Evolutionary conservation across 257 asterid genomes (phyloP).

Genomic region (Solanum pimpinellifolium): DNA sequence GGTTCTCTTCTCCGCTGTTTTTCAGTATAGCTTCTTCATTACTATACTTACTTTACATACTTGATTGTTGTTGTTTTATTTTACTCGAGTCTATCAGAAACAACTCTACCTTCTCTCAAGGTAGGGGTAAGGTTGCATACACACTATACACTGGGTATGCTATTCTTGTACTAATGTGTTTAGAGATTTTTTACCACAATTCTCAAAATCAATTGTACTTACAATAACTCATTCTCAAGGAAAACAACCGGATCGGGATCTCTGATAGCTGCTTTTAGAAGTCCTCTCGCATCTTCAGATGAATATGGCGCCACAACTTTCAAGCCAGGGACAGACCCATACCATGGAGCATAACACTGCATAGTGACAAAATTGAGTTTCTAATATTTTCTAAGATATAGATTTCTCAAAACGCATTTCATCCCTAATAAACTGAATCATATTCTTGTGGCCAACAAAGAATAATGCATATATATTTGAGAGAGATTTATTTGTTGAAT

Average conservation of each 20-base stretch:
- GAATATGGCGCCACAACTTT: constrained; percentile 36
- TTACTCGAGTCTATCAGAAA: not conserved
- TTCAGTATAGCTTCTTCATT: not conserved
- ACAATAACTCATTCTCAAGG: constrained; percentile 42
- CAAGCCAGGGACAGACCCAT: constrained; percentile 30
- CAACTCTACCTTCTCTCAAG: not conserved
- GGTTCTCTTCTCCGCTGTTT: not conserved
- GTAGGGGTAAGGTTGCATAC: not conserved
- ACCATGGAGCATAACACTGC: constrained; percentile 47
- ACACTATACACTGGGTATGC: not conserved
- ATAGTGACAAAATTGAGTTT: not conserved
- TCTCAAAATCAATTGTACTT: not conserved
- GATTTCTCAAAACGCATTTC: not conserved
- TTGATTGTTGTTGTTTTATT: not conserved
- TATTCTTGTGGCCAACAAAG: not conserved
- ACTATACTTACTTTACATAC: not conserved
- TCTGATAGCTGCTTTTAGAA: constrained; percentile 39
- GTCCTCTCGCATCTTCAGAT: constrained; percentile 42
- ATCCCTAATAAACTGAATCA: not conserved
- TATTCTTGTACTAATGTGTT: not conserved
- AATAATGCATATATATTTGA: not conserved
- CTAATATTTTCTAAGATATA: not conserved
- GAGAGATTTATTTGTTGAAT: not conserved
- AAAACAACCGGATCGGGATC: constrained; percentile 50
- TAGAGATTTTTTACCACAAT: not conserved